Conservation (phyloP, 257 asterid species). For the Primulina eburnea region DNA sequence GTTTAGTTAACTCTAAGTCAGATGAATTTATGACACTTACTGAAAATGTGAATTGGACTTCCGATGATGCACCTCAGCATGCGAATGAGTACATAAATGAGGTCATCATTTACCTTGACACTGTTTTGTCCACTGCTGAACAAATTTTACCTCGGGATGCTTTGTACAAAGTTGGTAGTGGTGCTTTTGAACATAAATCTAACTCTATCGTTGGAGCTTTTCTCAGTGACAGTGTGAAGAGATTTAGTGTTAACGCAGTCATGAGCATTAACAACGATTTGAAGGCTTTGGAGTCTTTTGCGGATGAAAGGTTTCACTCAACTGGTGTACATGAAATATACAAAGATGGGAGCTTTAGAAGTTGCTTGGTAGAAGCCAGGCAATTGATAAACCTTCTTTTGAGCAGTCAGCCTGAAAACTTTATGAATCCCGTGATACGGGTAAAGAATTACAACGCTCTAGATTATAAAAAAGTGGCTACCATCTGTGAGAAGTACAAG, state of each 20-base stretch:
- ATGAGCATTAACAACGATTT: slow-evolving; percentile 56
- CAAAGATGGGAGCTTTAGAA: slow-evolving; percentile 64
- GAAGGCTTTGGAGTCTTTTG: slow-evolving; percentile 70
- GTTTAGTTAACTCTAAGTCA: slow-evolving; percentile 63
- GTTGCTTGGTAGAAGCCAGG: slow-evolving; percentile 73
- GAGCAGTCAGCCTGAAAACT: slow-evolving; percentile 91
- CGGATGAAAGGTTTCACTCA: slow-evolving; percentile 76
- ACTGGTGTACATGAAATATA: slow-evolving; percentile 75
- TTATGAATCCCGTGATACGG: slow-evolving; percentile 94
- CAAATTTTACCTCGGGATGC: slow-evolving; percentile 86
- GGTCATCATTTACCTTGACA: slow-evolving; percentile 78
- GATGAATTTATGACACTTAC: slow-evolving; percentile 76
- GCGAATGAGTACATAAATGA: slow-evolving; percentile 71
- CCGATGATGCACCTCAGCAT: slow-evolving; percentile 59
- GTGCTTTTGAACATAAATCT: slow-evolving; percentile 80
- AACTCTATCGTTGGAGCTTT: slow-evolving; percentile 66
- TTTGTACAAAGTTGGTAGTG: slow-evolving; percentile 79
- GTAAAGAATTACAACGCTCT: slow-evolving; percentile 65
- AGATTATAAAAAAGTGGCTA: slow-evolving; percentile 80
- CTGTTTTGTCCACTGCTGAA: slow-evolving; percentile 84
- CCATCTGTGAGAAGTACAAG: slow-evolving; percentile 78
- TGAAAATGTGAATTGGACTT: slow-evolving; percentile 77
- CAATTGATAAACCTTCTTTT: slow-evolving; percentile 74
- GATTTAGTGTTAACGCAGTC: slow-evolving; percentile 69
- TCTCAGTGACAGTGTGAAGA: slow-evolving; percentile 63